These are phyloP conservation scores for Cercospora canescens DNA, from an alignment of 2,329 filamentous ascomycete species.

Conservation along the genomic window DNA sequence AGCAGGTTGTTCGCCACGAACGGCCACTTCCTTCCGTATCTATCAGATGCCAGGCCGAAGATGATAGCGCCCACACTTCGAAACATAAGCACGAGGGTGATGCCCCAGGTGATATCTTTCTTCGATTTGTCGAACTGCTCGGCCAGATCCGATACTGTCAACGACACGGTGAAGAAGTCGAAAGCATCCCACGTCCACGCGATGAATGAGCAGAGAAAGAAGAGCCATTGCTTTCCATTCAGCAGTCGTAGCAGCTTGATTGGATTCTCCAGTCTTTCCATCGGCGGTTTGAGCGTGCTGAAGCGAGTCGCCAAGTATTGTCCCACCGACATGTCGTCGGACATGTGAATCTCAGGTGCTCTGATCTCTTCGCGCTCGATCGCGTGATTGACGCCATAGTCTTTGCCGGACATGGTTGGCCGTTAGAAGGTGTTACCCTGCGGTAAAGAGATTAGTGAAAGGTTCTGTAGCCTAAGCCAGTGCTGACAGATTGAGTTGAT, in stretches of 20 bases:
- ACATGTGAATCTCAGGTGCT: neutral
- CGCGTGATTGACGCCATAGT: slow-evolving; percentile 16
- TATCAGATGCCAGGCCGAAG: slow-evolving; percentile 49
- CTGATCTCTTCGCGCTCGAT: slow-evolving; percentile 21
- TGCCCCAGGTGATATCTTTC: slow-evolving; percentile 61
- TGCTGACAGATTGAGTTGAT: neutral
- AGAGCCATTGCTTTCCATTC: slow-evolving; percentile 59
- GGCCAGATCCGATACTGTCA: slow-evolving; percentile 56
- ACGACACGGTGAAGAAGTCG: slow-evolving; percentile 63
- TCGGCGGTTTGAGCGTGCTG: slow-evolving; percentile 56
- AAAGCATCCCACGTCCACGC: slow-evolving; percentile 60
- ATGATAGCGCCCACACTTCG: slow-evolving; percentile 59
- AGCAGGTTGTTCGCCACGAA: slow-evolving; percentile 62
- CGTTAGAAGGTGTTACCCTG: neutral
- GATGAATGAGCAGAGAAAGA: slow-evolving; percentile 51
- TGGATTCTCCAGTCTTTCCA: slow-evolving; percentile 56
- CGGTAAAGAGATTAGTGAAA: neutral
- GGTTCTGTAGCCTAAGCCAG: neutral
- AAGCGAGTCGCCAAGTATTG: slow-evolving; percentile 57
- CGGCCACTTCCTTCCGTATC: slow-evolving; percentile 42
- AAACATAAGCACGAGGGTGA: slow-evolving; percentile 60
- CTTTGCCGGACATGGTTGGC: slow-evolving; percentile 16
- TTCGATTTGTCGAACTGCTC: slow-evolving; percentile 55
- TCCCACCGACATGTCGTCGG: slow-evolving; percentile 40
- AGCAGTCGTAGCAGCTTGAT: slow-evolving; percentile 53